Percentiles rank a stretch among this genome's conserved stretches.
These are phyloP conservation scores for Cutaneotrichosporon sp. DNA, from an alignment of 1,284 basidiomycete species.

Conservation along the genomic window DNA sequence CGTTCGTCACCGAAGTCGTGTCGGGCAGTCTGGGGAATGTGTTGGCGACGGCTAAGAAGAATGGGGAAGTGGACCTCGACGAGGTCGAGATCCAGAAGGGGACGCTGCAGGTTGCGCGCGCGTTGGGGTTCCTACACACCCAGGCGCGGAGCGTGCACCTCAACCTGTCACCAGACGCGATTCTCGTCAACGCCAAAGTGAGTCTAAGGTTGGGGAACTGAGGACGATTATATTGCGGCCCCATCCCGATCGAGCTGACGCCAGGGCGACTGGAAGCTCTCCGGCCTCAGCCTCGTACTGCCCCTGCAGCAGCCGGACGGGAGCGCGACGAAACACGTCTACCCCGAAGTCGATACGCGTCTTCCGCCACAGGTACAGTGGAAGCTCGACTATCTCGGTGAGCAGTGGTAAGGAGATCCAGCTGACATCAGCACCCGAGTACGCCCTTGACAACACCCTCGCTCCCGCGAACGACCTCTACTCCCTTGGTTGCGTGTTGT, in stretches of 20 bases:
- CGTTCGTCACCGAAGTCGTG: constrained; percentile 90
- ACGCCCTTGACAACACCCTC: constrained; percentile 83
- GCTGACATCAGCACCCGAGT: constrained; percentile 75
- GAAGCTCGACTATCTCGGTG: constrained; percentile 92
- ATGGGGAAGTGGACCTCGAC: constrained; percentile 74
- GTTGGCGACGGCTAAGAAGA: constrained; percentile 63
- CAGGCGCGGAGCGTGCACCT: constrained; percentile 90
- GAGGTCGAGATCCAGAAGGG: constrained; percentile 87
- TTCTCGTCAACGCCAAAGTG: constrained; percentile 83
- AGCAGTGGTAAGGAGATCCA: constrained; percentile 26
- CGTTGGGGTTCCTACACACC: constrained; percentile 85
- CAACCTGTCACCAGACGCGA: constrained; percentile 77
- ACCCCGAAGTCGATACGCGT: constrained; percentile 80
- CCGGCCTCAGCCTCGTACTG: constrained; percentile 83
- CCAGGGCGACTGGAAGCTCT: constrained; percentile 97
- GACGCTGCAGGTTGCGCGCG: constrained; percentile 88
- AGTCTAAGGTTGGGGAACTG: constrained; percentile 44
- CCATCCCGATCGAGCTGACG: neutral
- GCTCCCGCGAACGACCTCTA: constrained; percentile 90
- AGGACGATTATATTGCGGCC: neutral
- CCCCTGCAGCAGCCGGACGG: constrained; percentile 71
- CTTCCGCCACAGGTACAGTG: constrained; percentile 80
- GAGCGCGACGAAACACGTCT: constrained; percentile 75
- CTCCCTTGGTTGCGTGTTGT: constrained; percentile 85
- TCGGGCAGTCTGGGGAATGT: constrained; percentile 59